phyloP scores from a whole-genome alignment of 768 basidiomycete species.

The Lentinus brumalis region DNA sequence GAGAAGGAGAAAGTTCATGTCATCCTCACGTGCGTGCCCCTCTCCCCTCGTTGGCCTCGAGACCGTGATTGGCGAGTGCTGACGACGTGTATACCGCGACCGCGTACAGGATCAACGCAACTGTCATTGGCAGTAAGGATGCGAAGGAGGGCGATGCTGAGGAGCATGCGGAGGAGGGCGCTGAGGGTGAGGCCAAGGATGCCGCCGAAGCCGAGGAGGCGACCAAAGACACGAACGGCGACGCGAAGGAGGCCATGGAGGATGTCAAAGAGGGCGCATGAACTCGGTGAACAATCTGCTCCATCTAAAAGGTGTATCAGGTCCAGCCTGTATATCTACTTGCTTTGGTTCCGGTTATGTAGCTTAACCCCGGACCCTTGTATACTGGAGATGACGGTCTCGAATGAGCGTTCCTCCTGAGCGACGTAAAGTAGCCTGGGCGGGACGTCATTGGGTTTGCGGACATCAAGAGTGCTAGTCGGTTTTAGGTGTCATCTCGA shows the following conservation, averaged over 20 bases:
- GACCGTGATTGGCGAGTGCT: background rate
- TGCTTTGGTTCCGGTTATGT: too few species aligned
- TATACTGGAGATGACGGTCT: too few species aligned
- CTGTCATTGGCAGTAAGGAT: constrained; percentile 70
- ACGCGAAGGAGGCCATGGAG: constrained; percentile 27
- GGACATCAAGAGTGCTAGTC: too few species aligned
- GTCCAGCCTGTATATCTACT: background rate
- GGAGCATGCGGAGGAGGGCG: constrained; percentile 32
- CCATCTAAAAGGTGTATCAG: background rate
- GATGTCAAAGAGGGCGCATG: constrained; percentile 19
- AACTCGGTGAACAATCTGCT: background rate
- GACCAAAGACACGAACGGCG: constrained; percentile 29
- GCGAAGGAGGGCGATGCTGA: constrained; percentile 42
- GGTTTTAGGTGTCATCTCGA: too few species aligned
- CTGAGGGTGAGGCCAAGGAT: constrained; percentile 26
- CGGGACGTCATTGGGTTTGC: too few species aligned
- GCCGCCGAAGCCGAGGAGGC: constrained; percentile 29
- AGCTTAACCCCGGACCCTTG: too few species aligned
- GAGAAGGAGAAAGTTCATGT: constrained; percentile 73
- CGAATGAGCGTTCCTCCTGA: too few species aligned
- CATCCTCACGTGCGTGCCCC: constrained; percentile 63
- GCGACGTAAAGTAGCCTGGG: too few species aligned
- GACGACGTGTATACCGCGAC: constrained; percentile 1
- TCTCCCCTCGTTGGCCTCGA: background rate
- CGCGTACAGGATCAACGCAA: constrained; percentile 66